These are phyloP conservation scores for Trypanosoma melophagium DNA, from an alignment of 208 protist species.

Conservation along the genomic window DNA sequence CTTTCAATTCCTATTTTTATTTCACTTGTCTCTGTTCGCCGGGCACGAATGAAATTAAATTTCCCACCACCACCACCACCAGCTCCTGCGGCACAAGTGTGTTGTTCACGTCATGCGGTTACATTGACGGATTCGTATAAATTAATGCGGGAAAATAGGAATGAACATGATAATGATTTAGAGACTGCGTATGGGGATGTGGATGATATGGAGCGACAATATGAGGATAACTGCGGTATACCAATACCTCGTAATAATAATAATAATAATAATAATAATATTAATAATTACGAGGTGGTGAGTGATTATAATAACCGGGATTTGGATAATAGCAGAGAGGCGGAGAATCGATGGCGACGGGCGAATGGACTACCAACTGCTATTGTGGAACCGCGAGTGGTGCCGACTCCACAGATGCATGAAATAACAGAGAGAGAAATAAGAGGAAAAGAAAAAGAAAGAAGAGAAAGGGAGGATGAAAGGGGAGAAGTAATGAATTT, in stretches of 20 bases:
- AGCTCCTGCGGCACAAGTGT: not conserved
- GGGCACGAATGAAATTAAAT: not conserved
- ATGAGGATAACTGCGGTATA: not conserved
- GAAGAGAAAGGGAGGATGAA: too few relatives aligned
- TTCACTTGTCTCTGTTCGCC: not conserved
- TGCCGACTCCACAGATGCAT: too few relatives aligned
- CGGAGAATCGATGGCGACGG: constrained; percentile 11
- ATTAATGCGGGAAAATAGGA: not conserved
- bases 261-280: not conserved
- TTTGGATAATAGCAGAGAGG: not conserved
- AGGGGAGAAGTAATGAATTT: too few relatives aligned
- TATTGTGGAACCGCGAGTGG: not conserved
- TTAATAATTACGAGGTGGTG: not conserved
- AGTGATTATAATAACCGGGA: constrained; percentile 1
- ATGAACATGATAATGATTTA: not conserved
- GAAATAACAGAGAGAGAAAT: not conserved
- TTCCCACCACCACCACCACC: not conserved
- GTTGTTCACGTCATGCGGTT: constrained; percentile 1
- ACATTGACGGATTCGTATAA: constrained; percentile 6
- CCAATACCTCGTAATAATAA: not conserved
- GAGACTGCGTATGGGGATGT: not conserved
- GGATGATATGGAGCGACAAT: not conserved
- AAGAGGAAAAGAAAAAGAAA: not conserved
- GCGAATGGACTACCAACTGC: constrained; percentile 3
- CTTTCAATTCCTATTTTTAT: constrained; percentile 7